phyloP scores from a whole-genome alignment of 78 protist species.

The Trichosphaerium sp. region DNA sequence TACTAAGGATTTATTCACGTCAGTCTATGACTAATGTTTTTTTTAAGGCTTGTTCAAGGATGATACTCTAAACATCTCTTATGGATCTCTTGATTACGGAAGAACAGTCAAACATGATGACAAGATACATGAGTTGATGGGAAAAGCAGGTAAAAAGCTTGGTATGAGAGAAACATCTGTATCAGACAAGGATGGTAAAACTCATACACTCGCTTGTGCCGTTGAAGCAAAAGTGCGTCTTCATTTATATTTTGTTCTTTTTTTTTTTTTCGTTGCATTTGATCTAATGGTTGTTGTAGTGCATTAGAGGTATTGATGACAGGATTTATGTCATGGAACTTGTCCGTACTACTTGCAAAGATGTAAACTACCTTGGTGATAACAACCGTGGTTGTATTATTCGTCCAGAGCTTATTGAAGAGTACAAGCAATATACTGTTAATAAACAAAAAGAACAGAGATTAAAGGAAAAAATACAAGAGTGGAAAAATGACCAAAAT shows the following conservation, averaged over 20 bases:
- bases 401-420: conserved; percentile 46
- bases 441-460: neutral
- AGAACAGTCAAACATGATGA: conserved; percentile 2
- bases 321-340: conserved; percentile 47
- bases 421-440: conserved; percentile 13
- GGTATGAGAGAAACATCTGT: neutral
- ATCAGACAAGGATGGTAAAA: neutral
- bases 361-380: conserved; percentile 37
- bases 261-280: neutral
- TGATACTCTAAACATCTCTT: conserved; percentile 12
- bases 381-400: conserved; percentile 11
- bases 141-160: neutral
- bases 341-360: conserved; percentile 46
- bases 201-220: neutral
- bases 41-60: conserved; percentile 40
- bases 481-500: neutral
- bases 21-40: no score
- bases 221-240: conserved; percentile 1
- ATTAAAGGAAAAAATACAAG: neutral
- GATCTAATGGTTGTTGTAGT: no score
- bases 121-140: conserved; percentile 3
- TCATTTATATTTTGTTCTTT: neutral
- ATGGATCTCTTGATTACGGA: conserved; percentile 51
- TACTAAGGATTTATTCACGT: no score
- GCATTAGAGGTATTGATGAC: conserved; percentile 55